These are phyloP conservation scores for Coemansia umbellata DNA, from an alignment of 192 early-diverging fungal species.

Conservation along the genomic window DNA sequence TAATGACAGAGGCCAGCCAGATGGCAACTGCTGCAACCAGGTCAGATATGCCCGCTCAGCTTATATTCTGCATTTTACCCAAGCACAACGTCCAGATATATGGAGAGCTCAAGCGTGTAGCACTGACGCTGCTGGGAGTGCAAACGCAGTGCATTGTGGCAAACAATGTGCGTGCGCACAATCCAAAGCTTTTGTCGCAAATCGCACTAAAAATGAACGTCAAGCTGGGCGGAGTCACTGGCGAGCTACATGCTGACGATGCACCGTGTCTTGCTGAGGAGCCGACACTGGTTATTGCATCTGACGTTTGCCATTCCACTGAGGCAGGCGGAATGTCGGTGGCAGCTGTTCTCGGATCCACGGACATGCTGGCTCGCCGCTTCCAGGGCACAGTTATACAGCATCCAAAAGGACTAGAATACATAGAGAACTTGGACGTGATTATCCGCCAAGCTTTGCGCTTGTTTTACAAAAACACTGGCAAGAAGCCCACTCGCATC, in stretches of 20 bases:
- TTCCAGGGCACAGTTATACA: slow-evolving; percentile 32
- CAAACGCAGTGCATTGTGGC: slow-evolving; percentile 51
- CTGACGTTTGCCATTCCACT: slow-evolving; percentile 57
- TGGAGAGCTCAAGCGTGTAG: slow-evolving; percentile 54
- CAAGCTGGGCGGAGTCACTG: slow-evolving; percentile 60
- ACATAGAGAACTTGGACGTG: slow-evolving; percentile 30
- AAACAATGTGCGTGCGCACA: slow-evolving; percentile 6
- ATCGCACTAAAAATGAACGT: slow-evolving; percentile 59
- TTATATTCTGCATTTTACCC: slow-evolving; percentile 32
- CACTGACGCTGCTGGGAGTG: slow-evolving; percentile 47
- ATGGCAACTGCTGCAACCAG: neutral
- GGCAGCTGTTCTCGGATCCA: slow-evolving; percentile 41
- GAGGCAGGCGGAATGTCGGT: slow-evolving; percentile 44
- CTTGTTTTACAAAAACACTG: slow-evolving; percentile 30
- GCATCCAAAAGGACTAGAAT: slow-evolving; percentile 33
- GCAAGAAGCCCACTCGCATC: slow-evolving; percentile 50
- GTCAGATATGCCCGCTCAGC: neutral
- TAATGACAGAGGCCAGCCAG: neutral
- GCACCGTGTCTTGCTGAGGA: slow-evolving; percentile 4
- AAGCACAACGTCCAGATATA: slow-evolving; percentile 20
- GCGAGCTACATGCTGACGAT: slow-evolving; percentile 12
- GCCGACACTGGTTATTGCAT: slow-evolving; percentile 57
- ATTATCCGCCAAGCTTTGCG: slow-evolving; percentile 43
- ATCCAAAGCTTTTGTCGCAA: slow-evolving; percentile 17
- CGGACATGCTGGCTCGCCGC: slow-evolving; percentile 19